phyloP scores from a whole-genome alignment of 2,329 filamentous ascomycete species.

The Chaetomium sp. region DNA sequence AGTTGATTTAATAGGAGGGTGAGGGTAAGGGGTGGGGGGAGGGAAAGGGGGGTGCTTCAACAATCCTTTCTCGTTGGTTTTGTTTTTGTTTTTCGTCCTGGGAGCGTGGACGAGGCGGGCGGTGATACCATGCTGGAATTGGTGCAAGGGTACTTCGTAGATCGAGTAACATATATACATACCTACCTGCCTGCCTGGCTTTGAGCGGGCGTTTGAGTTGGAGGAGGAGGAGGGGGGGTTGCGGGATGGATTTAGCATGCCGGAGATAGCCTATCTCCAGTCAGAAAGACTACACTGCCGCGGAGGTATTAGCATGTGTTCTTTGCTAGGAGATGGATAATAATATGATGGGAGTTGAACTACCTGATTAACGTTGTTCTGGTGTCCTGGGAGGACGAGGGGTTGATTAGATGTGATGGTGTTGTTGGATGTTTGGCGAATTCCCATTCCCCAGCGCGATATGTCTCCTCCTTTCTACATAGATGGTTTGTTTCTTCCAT shows the following conservation, averaged over 20 bases:
- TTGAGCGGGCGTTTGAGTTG: background rate
- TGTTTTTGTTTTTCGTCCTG: background rate
- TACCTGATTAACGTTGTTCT: background rate
- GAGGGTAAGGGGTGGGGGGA: background rate
- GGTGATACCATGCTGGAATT: background rate
- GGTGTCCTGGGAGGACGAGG: background rate
- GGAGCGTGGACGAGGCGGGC: background rate
- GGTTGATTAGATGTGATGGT: background rate
- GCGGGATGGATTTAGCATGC: background rate
- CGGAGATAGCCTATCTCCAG: conserved; percentile 7
- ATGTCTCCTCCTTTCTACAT: too few species aligned
- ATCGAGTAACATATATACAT: background rate
- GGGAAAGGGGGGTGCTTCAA: background rate
- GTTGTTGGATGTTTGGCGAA: too few species aligned
- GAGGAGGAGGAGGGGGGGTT: background rate
- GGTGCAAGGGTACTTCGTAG: background rate
- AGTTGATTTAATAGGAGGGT: background rate
- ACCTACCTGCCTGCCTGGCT: background rate
- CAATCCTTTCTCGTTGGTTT: background rate
- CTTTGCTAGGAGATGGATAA: background rate
- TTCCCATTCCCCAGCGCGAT: too few species aligned
- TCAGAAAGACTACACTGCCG: background rate
- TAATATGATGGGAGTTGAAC: background rate
- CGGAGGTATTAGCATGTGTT: background rate
- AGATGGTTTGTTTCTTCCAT: too few species aligned